These are phyloP conservation scores for Eruca vesicaria DNA, from an alignment of 441 rosid species.

Conservation along the genomic window DNA sequence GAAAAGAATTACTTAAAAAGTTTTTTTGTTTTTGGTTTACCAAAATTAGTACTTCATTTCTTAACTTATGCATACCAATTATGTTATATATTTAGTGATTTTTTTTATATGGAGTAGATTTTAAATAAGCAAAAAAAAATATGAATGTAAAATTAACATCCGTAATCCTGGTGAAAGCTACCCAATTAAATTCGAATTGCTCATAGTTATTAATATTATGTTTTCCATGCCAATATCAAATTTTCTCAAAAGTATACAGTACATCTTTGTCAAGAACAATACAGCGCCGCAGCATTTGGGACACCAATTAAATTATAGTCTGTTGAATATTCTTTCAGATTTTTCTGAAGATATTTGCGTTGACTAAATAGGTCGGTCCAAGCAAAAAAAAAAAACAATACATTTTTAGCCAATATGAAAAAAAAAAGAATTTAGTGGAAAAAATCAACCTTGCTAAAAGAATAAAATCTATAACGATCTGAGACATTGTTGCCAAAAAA, in stretches of 20 bases:
- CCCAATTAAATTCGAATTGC: not conserved
- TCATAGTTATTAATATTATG: not conserved
- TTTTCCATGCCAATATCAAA: not conserved
- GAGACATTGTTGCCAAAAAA: not conserved
- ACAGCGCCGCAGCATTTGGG: conserved; percentile 17
- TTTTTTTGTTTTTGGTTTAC: not conserved
- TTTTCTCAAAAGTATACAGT: not conserved
- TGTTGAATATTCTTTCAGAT: conserved; percentile 26
- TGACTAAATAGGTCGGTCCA: conserved; percentile 11
- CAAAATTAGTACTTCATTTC: not conserved
- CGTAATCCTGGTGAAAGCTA: not conserved
- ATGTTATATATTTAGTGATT: too few species aligned
- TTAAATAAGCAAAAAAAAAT: not conserved
- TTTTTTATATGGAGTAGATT: too few species aligned
- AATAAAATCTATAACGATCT: not conserved
- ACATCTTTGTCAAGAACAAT: not conserved
- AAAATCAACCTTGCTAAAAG: not conserved
- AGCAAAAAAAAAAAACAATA: not conserved
- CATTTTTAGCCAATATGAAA: not conserved
- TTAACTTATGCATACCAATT: not conserved
- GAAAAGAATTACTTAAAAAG: not conserved
- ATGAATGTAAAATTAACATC: not conserved
- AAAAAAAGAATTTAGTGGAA: not conserved
- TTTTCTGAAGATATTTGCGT: not conserved
- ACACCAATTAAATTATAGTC: conserved; percentile 2